These are phyloP conservation scores for Clonostachys rhizophaga DNA, from an alignment of 2,329 filamentous ascomycete genomes.

Conservation along the genomic window DNA sequence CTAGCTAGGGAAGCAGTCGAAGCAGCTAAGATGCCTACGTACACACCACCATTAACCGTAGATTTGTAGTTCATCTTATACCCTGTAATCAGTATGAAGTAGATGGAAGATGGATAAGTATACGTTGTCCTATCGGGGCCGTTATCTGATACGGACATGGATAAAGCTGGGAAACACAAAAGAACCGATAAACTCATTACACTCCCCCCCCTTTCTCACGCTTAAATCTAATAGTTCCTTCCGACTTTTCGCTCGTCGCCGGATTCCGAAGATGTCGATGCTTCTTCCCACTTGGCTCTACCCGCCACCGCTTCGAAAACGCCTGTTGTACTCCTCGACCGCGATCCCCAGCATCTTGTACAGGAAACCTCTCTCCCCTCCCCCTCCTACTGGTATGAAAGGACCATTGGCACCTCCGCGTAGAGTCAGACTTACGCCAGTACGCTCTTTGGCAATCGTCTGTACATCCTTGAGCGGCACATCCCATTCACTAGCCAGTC, in stretches of 20 bases:
- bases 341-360: constrained; percentile 63
- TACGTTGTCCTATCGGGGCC: too few species aligned
- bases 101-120: too few species aligned
- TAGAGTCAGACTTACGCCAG: constrained; percentile 82
- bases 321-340: constrained; percentile 63
- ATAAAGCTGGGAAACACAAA: too few species aligned
- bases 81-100: too few species aligned
- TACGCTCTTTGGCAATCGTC: constrained; percentile 95
- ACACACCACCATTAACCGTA: too few species aligned
- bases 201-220: too few species aligned
- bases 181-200: too few species aligned
- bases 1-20: too few species aligned
- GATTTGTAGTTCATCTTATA: too few species aligned
- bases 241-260: neutral
- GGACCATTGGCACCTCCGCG: constrained; percentile 91
- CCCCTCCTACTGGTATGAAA: constrained; percentile 90
- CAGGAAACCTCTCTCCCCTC: constrained; percentile 62
- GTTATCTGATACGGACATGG: too few species aligned
- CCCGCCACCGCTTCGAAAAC: constrained; percentile 37
- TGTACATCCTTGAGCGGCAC: constrained; percentile 93
- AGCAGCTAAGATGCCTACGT: too few species aligned
- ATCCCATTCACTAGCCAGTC: constrained; percentile 89
- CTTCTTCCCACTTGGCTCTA: constrained; percentile 10
- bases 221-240: neutral
- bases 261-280: neutral